A percentile compares a stretch with the other conserved stretches of the same genome.
These are phyloP conservation scores for Acorus gramineus DNA, from an alignment of 106 monocot species.

Conservation along the genomic window DNA sequence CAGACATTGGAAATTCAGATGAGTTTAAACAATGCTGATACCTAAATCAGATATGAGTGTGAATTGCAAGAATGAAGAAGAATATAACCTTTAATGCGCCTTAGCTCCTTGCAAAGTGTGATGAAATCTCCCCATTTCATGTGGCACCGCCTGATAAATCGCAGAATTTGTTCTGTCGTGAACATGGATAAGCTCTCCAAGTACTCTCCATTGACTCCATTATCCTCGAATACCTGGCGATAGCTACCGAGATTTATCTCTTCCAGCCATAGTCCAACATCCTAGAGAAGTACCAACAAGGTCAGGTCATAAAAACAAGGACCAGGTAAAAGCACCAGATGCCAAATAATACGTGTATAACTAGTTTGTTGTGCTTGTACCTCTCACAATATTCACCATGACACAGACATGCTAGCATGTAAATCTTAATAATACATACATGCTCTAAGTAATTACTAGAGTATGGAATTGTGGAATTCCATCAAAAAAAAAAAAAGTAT, in stretches of 20 bases:
- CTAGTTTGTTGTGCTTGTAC: too few species aligned
- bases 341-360: too few species aligned
- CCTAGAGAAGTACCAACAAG: conserved; percentile 35
- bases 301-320: background rate
- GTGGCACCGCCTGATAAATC: conserved; percentile 89
- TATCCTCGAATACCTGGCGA: conserved; percentile 72
- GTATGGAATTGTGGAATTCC: too few species aligned
- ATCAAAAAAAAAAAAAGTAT: too few species aligned
- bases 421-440: too few species aligned
- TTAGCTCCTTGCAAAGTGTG: conserved; percentile 89
- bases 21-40: too few species aligned
- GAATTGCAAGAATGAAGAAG: background rate
- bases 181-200: conserved; percentile 84
- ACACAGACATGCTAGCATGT: too few species aligned
- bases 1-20: too few species aligned
- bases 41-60: too few species aligned
- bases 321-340: too few species aligned
- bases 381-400: too few species aligned
- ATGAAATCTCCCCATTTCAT: conserved; percentile 99
- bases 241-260: conserved; percentile 94
- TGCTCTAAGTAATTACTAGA: too few species aligned
- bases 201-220: conserved; percentile 91
- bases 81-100: conserved; percentile 86
- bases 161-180: conserved; percentile 92
- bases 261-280: conserved; percentile 96